These are phyloP conservation scores for Crithidia bombi DNA, from an alignment of 208 protist genomes.

Conservation along the genomic window DNA sequence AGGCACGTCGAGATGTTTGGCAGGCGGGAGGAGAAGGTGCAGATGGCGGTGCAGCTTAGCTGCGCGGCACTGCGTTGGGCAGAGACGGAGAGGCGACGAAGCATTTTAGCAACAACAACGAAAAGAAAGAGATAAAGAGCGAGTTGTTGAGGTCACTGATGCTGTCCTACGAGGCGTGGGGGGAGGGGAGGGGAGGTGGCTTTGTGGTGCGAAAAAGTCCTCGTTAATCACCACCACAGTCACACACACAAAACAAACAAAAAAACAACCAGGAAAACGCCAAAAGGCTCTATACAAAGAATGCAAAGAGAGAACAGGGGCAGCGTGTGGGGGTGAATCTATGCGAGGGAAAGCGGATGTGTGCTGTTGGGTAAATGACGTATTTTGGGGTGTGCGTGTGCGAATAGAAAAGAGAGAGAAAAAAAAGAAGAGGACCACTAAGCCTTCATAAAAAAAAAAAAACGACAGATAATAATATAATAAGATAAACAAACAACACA, in stretches of 20 bases:
- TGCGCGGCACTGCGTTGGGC: slow-evolving; percentile 12
- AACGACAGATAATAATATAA: slow-evolving; percentile 30
- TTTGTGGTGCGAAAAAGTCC: not conserved
- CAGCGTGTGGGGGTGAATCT: too few relatives aligned
- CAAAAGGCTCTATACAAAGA: slow-evolving; percentile 21
- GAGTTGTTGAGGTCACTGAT: too few relatives aligned
- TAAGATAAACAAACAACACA: slow-evolving; percentile 32
- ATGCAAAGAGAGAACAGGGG: slow-evolving; percentile 2
- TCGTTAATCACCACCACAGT: not conserved
- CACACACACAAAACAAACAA: not conserved
- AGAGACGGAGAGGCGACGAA: slow-evolving; percentile 19
- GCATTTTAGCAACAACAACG: slow-evolving; percentile 12
- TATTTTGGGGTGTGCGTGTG: slow-evolving; percentile 13
- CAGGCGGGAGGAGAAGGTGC: not conserved
- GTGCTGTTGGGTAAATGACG: too few relatives aligned
- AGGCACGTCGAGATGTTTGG: not conserved
- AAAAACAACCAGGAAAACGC: slow-evolving; percentile 18
- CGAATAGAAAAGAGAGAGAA: slow-evolving; percentile 9
- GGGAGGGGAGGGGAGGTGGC: not conserved
- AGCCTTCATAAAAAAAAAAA: slow-evolving; percentile 16
- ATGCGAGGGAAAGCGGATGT: too few relatives aligned
- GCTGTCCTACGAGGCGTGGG: too few relatives aligned
- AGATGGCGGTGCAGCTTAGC: slow-evolving; percentile 2
- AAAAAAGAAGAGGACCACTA: slow-evolving; percentile 15
- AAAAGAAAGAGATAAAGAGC: too few relatives aligned